Evolutionary conservation across 2,329 filamentous ascomycete genomes (phyloP).

Genomic region (Aspergillus aculeatus): DNA sequence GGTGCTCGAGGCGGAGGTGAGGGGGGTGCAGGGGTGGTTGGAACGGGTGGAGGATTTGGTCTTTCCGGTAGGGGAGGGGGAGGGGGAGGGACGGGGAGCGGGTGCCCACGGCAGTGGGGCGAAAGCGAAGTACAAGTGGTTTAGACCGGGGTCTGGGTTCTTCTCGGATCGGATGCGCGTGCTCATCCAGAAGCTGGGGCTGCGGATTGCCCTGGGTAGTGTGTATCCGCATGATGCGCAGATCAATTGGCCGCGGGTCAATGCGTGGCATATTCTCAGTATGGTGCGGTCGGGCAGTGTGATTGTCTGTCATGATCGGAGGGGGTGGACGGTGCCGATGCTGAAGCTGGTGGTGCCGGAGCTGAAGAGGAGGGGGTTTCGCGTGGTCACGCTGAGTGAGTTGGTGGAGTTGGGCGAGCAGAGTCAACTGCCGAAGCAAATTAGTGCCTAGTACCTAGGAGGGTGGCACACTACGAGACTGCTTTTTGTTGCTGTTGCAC

Average conservation of each 20-base stretch:
- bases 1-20: slow-evolving; percentile 63
- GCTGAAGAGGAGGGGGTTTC: slow-evolving; percentile 67
- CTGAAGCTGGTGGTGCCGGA: slow-evolving; percentile 69
- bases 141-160: slow-evolving; percentile 80
- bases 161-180: slow-evolving; percentile 70
- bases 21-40: slow-evolving; percentile 62
- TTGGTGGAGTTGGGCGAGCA: slow-evolving; percentile 48
- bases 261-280: slow-evolving; percentile 76
- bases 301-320: slow-evolving; percentile 81
- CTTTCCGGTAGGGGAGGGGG: not conserved
- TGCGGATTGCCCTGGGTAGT: slow-evolving; percentile 73
- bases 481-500: not conserved
- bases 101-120: slow-evolving; percentile 21
- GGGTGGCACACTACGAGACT: no score
- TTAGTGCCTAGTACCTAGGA: not conserved
- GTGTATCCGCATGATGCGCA: slow-evolving; percentile 93
- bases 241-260: slow-evolving; percentile 66
- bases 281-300: slow-evolving; percentile 75
- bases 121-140: slow-evolving; percentile 60
- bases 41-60: slow-evolving; percentile 51
- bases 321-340: slow-evolving; percentile 82
- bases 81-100: not conserved
- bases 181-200: slow-evolving; percentile 61
- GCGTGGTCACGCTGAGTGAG: slow-evolving; percentile 68
- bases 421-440: not conserved